A percentile compares a stretch with the other conserved stretches of the same genome.
Conservation (phyloP, 495 filamentous ascomycete species). For the Penicillium mononematosum region DNA sequence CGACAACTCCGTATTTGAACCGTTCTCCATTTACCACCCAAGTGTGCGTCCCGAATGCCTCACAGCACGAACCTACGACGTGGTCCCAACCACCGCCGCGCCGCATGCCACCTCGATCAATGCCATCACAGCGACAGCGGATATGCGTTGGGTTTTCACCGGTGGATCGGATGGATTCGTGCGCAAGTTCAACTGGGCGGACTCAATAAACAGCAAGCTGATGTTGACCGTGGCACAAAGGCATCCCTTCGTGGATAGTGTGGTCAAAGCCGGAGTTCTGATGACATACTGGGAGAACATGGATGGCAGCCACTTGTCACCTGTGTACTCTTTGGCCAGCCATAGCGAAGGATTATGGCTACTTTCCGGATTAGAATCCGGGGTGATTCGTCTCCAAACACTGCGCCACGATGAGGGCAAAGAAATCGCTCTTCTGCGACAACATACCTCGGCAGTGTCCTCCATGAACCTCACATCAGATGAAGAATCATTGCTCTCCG, state of each 20-base stretch:
- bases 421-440: constrained; percentile 72
- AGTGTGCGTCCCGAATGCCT: constrained; percentile 75
- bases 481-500: constrained; percentile 84
- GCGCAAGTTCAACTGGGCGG: constrained; percentile 91
- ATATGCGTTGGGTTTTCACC: constrained; percentile 93
- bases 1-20: constrained; percentile 32
- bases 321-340: constrained; percentile 90
- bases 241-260: constrained; percentile 96
- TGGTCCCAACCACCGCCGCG: constrained; percentile 93
- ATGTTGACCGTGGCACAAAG: constrained; percentile 92
- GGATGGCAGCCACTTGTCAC: constrained; percentile 62
- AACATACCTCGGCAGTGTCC: constrained; percentile 90
- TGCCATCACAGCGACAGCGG: constrained; percentile 83
- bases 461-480: constrained; percentile 79
- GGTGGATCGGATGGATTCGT: constrained; percentile 94
- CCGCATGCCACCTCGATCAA: constrained; percentile 97
- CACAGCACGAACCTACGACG: constrained; percentile 86
- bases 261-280: constrained; percentile 87
- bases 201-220: constrained; percentile 90
- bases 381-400: constrained; percentile 88
- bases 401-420: constrained; percentile 96
- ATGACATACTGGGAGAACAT: constrained; percentile 96
- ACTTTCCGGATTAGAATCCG: constrained; percentile 83
- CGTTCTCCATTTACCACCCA: constrained; percentile 52
- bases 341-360: constrained; percentile 90